Evolutionary conservation across 169 alveolate species (phyloP).

Genomic region (Blepharisma undulans): DNA sequence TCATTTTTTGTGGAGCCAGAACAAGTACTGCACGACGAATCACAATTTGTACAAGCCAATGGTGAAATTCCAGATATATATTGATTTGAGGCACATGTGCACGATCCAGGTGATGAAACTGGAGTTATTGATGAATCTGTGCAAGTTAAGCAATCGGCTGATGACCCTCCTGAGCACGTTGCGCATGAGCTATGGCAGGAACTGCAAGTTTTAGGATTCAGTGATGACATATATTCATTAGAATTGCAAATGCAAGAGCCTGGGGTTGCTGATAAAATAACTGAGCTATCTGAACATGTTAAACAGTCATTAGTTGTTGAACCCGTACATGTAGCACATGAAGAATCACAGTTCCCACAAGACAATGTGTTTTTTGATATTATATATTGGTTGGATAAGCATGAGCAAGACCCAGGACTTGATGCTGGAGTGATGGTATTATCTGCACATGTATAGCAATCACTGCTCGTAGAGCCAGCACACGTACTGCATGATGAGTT

Average conservation of each 20-base stretch:
- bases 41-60: too few species aligned
- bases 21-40: too few species aligned
- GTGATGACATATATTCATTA: background rate
- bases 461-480: background rate
- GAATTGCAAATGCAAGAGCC: background rate
- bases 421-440: background rate
- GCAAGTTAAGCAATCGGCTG: background rate
- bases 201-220: background rate
- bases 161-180: background rate
- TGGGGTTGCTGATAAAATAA: background rate
- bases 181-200: background rate
- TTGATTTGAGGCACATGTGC: too few species aligned
- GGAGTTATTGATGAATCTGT: background rate
- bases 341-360: background rate
- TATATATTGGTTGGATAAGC: too few species aligned
- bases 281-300: background rate
- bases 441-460: background rate
- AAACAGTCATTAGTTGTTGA: background rate
- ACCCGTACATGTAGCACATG: background rate
- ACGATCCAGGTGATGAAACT: too few species aligned
- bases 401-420: background rate
- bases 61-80: too few species aligned
- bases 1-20: too few species aligned
- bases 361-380: background rate
- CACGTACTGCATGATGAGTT: background rate